Percentiles rank a stretch among this genome's conserved stretches.
Conservation (phyloP, 2,329 filamentous ascomycete genomes). For the Cladophialophora chaetospira region DNA sequence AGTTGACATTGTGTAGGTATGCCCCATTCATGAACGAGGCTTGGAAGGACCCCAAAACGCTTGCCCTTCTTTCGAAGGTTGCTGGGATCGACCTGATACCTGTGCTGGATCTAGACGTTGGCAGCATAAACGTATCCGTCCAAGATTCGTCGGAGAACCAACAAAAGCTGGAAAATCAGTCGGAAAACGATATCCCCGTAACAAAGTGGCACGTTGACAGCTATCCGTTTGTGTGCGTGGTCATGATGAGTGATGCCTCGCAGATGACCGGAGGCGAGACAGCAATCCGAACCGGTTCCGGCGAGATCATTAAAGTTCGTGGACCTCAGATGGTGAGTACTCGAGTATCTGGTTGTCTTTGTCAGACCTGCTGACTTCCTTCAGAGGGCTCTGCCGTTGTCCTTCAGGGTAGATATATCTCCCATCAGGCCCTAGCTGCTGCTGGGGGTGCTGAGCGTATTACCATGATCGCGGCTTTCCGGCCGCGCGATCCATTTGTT, state of each 20-base stretch:
- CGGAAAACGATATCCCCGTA: slow-evolving; percentile 37
- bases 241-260: slow-evolving; percentile 54
- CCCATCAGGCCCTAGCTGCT: slow-evolving; percentile 63
- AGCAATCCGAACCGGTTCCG: slow-evolving; percentile 57
- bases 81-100: slow-evolving; percentile 62
- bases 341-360: background rate
- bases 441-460: slow-evolving; percentile 64
- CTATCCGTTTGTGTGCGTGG: slow-evolving; percentile 54
- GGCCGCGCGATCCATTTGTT: slow-evolving; percentile 56
- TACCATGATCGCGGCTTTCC: slow-evolving; percentile 66
- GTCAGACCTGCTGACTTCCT: background rate
- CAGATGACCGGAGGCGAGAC: slow-evolving; percentile 58
- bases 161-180: slow-evolving; percentile 17
- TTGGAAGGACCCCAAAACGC: slow-evolving; percentile 57
- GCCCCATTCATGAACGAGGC: slow-evolving; percentile 63
- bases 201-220: slow-evolving; percentile 54
- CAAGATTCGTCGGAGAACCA: slow-evolving; percentile 8
- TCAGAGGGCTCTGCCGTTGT: slow-evolving; percentile 59
- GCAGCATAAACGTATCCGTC: slow-evolving; percentile 55
- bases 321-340: slow-evolving; percentile 46
- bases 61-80: slow-evolving; percentile 56
- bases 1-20: slow-evolving; percentile 42
- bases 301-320: slow-evolving; percentile 47
- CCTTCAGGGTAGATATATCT: slow-evolving; percentile 67
- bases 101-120: slow-evolving; percentile 59